Evolutionary conservation across 2,329 filamentous ascomycete genomes (phyloP).

Genomic region (Claviceps fusiformis): DNA sequence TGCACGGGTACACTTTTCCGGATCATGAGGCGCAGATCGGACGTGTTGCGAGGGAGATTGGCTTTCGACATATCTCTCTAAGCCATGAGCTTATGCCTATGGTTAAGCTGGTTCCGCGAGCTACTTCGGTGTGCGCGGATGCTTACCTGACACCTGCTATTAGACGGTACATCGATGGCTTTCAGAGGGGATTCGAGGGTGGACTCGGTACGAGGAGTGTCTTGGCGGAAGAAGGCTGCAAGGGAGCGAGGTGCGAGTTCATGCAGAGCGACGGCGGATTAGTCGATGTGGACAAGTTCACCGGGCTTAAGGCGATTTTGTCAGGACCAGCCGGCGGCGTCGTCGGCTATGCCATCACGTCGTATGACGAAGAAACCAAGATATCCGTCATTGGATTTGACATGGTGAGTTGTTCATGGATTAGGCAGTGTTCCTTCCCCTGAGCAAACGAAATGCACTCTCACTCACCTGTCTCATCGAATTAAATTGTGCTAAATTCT

Average conservation of each 20-base stretch:
- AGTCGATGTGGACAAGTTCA: constrained; percentile 47
- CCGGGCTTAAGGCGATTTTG: constrained; percentile 55
- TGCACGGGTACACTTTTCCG: constrained; percentile 55
- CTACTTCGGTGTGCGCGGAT: constrained; percentile 28
- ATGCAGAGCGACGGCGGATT: constrained; percentile 50
- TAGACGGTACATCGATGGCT: constrained; percentile 20
- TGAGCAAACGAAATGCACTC: background rate
- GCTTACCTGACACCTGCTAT: constrained; percentile 30
- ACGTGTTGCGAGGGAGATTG: constrained; percentile 23
- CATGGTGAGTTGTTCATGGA: constrained; percentile 23
- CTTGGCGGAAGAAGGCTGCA: constrained; percentile 36
- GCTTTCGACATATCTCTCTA: constrained; percentile 28
- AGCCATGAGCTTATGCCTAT: constrained; percentile 26
- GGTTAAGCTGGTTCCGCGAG: constrained; percentile 31
- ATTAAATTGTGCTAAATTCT: background rate
- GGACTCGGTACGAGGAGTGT: constrained; percentile 43
- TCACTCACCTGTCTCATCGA: background rate
- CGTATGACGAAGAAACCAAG: constrained; percentile 52
- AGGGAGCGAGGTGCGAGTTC: constrained; percentile 53
- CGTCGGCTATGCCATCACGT: constrained; percentile 61
- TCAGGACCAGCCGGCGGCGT: constrained; percentile 68
- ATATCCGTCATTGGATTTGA: constrained; percentile 66
- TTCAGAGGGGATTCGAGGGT: constrained; percentile 22
- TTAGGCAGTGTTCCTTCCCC: background rate
- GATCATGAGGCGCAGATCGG: constrained; percentile 35